phyloP scores from a whole-genome alignment of 2,329 filamentous ascomycete species.

The Waltergamsia citrina region DNA sequence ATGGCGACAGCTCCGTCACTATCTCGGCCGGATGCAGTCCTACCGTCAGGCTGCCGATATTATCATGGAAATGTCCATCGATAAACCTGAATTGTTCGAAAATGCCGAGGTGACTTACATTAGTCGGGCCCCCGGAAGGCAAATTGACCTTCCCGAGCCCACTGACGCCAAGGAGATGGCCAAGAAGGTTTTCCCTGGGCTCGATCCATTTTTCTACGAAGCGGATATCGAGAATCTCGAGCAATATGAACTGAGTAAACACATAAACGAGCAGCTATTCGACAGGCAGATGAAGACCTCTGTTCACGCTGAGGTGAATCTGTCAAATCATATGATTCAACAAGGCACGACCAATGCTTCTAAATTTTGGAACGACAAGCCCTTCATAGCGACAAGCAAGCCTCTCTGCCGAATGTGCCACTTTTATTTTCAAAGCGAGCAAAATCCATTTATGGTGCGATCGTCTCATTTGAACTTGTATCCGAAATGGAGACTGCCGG shows the following conservation, averaged over 20 bases:
- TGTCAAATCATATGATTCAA: constrained; percentile 11
- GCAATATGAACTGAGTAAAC: constrained; percentile 8
- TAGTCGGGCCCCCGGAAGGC: constrained; percentile 8
- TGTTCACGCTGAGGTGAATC: constrained; percentile 19
- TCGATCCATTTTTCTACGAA: constrained; percentile 1
- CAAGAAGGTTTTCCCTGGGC: not conserved
- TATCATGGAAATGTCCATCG: constrained; percentile 5
- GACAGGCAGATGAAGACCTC: constrained; percentile 9
- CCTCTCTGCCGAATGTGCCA: constrained; percentile 22
- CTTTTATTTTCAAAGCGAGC: constrained; percentile 18
- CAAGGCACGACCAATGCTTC: not conserved
- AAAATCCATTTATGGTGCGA: constrained; percentile 11
- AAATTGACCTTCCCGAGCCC: not conserved
- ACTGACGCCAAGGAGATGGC: constrained; percentile 4
- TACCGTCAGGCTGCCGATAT: constrained; percentile 11
- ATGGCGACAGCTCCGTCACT: constrained; percentile 14
- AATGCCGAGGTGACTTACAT: constrained; percentile 13
- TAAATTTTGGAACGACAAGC: constrained; percentile 15
- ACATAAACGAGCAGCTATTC: constrained; percentile 7
- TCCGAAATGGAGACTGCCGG: constrained; percentile 20
- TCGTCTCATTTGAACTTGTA: constrained; percentile 22
- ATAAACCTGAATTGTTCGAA: constrained; percentile 14
- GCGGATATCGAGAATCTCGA: constrained; percentile 8
- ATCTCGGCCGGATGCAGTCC: constrained; percentile 12
- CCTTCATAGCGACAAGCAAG: constrained; percentile 25